phyloP scores from a whole-genome alignment of 2,329 filamentous ascomycete species.

The Pseudogymnoascus sp. region DNA sequence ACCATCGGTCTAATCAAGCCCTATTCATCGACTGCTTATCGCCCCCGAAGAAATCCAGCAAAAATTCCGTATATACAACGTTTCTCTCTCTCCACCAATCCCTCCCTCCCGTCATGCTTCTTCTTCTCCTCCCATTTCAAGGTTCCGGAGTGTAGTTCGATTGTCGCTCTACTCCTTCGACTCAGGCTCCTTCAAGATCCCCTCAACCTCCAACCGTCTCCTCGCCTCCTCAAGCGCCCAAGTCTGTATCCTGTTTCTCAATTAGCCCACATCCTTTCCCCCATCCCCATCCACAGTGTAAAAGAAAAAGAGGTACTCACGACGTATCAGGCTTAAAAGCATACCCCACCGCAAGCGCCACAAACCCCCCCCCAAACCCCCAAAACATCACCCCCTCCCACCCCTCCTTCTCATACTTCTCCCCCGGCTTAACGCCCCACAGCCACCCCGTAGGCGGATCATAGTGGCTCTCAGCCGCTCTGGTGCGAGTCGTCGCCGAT shows the following conservation, averaged over 20 bases:
- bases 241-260: slow-evolving; percentile 77
- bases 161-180: slow-evolving; percentile 33
- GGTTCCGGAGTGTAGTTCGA: neutral
- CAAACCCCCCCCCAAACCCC: slow-evolving; percentile 72
- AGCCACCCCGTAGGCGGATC: slow-evolving; percentile 89
- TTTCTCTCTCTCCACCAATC: neutral
- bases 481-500: neutral
- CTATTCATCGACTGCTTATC: neutral
- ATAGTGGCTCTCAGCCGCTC: slow-evolving; percentile 48
- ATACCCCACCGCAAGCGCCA: slow-evolving; percentile 68
- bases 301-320: slow-evolving; percentile 49
- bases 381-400: slow-evolving; percentile 86
- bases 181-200: slow-evolving; percentile 74
- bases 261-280: slow-evolving; percentile 23
- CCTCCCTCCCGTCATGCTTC: neutral
- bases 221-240: slow-evolving; percentile 97
- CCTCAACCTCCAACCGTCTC: slow-evolving; percentile 89
- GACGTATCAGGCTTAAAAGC: slow-evolving; percentile 98
- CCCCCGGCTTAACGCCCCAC: slow-evolving; percentile 85
- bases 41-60: neutral
- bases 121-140: neutral
- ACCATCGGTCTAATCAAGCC: neutral
- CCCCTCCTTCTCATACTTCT: slow-evolving; percentile 92
- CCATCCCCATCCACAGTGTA: neutral
- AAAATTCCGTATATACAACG: neutral